Evolutionary conservation across 2,329 filamentous ascomycete genomes (phyloP).

Genomic region (Cryphonectria japonica): DNA sequence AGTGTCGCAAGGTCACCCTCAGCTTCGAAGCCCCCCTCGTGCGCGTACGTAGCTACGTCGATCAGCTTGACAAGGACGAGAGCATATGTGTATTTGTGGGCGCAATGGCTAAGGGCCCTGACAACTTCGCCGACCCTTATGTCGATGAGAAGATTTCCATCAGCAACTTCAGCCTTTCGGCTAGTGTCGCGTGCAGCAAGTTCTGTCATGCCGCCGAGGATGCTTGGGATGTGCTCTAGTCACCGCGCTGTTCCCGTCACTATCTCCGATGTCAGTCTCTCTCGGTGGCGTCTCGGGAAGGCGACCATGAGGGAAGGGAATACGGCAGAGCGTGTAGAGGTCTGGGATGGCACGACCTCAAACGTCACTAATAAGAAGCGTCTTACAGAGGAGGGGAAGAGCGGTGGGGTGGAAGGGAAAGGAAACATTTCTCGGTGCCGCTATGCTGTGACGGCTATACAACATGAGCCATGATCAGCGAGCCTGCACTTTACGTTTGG

Average conservation of each 20-base stretch:
- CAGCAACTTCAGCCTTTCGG: constrained; percentile 96
- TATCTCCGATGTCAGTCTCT: background rate
- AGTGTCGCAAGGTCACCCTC: constrained; percentile 96
- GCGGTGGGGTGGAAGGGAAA: constrained; percentile 35
- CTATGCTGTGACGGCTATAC: constrained; percentile 62
- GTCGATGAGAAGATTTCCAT: constrained; percentile 98
- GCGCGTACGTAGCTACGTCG: constrained; percentile 86
- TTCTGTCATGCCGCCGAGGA: constrained; percentile 99
- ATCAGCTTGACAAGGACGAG: constrained; percentile 76
- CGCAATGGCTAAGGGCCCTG: constrained; percentile 95
- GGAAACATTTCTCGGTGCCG: constrained; percentile 10
- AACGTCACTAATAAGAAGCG: background rate
- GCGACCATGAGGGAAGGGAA: background rate
- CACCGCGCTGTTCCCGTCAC: background rate
- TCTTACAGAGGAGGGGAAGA: constrained; percentile 9
- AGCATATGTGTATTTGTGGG: constrained; percentile 98
- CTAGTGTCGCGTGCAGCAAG: constrained; percentile 98
- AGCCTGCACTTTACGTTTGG: constrained; percentile 55
- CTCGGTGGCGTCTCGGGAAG: background rate
- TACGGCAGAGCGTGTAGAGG: background rate
- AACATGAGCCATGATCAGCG: constrained; percentile 67
- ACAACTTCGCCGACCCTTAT: constrained; percentile 91
- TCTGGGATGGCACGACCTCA: background rate
- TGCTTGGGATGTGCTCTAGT: constrained; percentile 85
- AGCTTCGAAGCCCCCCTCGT: constrained; percentile 92